A percentile compares a stretch with the other conserved stretches of the same genome.
Conservation (phyloP, 805 yeast species). For the Scheffersomyces coipomensis region DNA sequence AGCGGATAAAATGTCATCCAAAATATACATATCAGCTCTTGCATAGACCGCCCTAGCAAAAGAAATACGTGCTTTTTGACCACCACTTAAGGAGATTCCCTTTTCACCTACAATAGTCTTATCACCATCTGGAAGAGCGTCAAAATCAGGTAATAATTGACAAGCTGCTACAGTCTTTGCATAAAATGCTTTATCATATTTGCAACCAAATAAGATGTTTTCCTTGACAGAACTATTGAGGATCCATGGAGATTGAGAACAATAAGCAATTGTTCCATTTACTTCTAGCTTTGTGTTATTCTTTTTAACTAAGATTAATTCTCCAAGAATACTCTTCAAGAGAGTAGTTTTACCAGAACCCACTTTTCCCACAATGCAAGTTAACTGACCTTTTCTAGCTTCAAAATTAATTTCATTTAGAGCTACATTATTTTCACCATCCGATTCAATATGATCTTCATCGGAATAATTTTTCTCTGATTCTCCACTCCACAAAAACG, state of each 20-base stretch:
- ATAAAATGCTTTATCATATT: conserved; percentile 28
- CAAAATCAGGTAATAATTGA: conserved; percentile 32
- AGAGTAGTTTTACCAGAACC: conserved; percentile 41
- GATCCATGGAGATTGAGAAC: conserved; percentile 42
- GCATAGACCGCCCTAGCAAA: conserved; percentile 43
- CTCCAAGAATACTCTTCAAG: conserved; percentile 35
- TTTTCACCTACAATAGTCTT: conserved; percentile 41
- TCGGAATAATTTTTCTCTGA: conserved; percentile 13
- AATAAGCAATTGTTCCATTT: conserved; percentile 35
- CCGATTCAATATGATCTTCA: conserved; percentile 15
- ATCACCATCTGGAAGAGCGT: conserved; percentile 38
- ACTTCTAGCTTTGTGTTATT: too few relatives aligned
- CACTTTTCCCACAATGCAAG: conserved; percentile 42
- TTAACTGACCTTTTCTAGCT: conserved; percentile 33
- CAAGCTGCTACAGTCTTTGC: conserved; percentile 34
- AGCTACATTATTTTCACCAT: conserved; percentile 21
- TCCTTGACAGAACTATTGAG: conserved; percentile 38
- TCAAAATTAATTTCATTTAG: conserved; percentile 28
- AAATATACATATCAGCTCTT: conserved; percentile 35
- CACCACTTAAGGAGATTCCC: conserved; percentile 42
- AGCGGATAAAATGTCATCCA: conserved; percentile 41
- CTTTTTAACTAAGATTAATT: conserved; percentile 16
- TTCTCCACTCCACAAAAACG: conserved; percentile 27
- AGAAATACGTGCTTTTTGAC: conserved; percentile 41
- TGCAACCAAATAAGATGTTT: conserved; percentile 37